These are phyloP conservation scores for Ceratobasidium sp. DNA, from an alignment of 1,284 basidiomycete species.

Conservation along the genomic window DNA sequence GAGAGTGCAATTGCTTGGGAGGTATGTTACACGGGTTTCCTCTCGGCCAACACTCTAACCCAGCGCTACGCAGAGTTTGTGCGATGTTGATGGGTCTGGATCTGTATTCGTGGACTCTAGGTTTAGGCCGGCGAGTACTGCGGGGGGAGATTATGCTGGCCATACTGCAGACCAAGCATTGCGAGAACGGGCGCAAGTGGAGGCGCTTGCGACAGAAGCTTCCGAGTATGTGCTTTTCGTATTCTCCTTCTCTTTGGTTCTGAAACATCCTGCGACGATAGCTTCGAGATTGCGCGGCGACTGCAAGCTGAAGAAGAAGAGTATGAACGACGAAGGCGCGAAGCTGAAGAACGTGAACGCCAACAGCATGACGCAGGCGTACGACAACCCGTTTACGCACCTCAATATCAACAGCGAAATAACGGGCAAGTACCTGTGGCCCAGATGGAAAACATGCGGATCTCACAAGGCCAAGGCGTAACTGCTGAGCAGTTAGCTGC, in stretches of 20 bases:
- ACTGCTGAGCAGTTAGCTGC: conserved; percentile 31
- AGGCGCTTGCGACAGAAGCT: conserved; percentile 50
- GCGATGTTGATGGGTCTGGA: conserved; percentile 81
- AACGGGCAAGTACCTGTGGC: conserved; percentile 47
- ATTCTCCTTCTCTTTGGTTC: neutral
- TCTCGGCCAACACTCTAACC: conserved; percentile 50
- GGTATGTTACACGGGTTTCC: conserved; percentile 47
- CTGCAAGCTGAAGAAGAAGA: conserved; percentile 78
- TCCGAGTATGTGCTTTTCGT: conserved; percentile 58
- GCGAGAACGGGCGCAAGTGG: conserved; percentile 42
- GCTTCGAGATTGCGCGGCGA: conserved; percentile 68
- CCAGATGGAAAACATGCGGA: conserved; percentile 44
- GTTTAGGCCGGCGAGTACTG: conserved; percentile 68
- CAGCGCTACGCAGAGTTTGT: conserved; percentile 86
- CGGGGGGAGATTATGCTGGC: conserved; percentile 81
- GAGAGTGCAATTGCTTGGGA: conserved; percentile 44
- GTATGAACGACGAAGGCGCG: conserved; percentile 45
- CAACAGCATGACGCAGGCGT: neutral
- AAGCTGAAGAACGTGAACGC: conserved; percentile 23
- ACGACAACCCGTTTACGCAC: conserved; percentile 48
- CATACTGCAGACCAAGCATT: conserved; percentile 69
- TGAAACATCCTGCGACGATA: conserved; percentile 47
- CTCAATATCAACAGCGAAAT: conserved; percentile 51
- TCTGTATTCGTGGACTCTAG: conserved; percentile 78
- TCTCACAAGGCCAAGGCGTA: conserved; percentile 20